Evolutionary conservation across 2,329 filamentous ascomycete species (phyloP), one percentile per base, ranked within the genome.

Genomic region (Colletotrichum scovillei): DNA sequence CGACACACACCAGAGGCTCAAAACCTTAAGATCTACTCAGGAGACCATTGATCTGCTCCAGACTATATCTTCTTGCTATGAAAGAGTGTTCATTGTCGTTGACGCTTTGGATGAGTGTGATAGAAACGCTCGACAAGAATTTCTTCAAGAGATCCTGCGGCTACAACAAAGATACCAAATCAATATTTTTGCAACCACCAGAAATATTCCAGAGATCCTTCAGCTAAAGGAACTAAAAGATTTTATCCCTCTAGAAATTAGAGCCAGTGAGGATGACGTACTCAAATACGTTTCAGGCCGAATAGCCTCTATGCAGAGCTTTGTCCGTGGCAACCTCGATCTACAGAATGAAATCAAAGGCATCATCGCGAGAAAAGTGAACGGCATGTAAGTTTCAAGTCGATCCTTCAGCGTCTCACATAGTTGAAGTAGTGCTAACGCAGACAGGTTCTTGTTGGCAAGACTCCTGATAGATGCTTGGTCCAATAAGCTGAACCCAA

Each of bases 21-120:
- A 53, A 0, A 42, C 53, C 0, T 0, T 0, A 0, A 5, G 22
- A 0, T 30, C 24, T 0, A 0, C 24, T 0, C 0, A 63, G 14
- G 42, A 49, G 16, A 49, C 38, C 0, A 0, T 2, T 1, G 19
- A n/a, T 9, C 2, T 49, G 3, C 19, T 49, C 8, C 42, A 49
- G 3, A 9, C 3, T 0, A 1, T 46, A 46, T 19, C 19, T 3
- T n/a, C 16, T 7, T n/a, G 7, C 4, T 49, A 49, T 6, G 16
- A 19, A 9, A 49, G 42, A 11, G 1, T 11, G 3, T 49, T 49
- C 16, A 9, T 49, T 1, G 19, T 49, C 1, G 0, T 49, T 8
- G 42, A 49, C 4, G 42, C 42, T 19, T n/a, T 49, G 7, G 42
- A 49, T 49, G 42, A 49, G 19, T 49, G 42, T n/a, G 19, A n/a